These are phyloP conservation scores for Hyaloscypha finlandica DNA, from an alignment of 495 filamentous ascomycete genomes.

Conservation along the genomic window DNA sequence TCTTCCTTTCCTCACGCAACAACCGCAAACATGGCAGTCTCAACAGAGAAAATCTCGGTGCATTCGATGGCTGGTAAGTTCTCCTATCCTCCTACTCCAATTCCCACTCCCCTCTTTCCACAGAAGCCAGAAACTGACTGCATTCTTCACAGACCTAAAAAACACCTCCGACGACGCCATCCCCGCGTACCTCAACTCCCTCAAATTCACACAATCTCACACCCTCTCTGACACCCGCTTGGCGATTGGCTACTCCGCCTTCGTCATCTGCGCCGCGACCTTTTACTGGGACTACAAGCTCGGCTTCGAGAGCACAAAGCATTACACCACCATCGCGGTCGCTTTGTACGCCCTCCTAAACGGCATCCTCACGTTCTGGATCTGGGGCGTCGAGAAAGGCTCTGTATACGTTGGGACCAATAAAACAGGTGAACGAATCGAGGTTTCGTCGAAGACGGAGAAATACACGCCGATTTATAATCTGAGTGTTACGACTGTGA, in stretches of 20 bases:
- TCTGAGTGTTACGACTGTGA: conserved; percentile 58
- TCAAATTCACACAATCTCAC: conserved; percentile 82
- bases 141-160: conserved; percentile 72
- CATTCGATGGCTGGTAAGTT: conserved; percentile 65
- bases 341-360: conserved; percentile 80
- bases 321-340: conserved; percentile 74
- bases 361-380: conserved; percentile 78
- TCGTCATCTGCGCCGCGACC: conserved; percentile 73
- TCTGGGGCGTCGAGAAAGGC: conserved; percentile 80
- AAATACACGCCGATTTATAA: conserved; percentile 82
- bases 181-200: conserved; percentile 83
- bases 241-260: conserved; percentile 77
- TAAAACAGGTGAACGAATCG: conserved; percentile 50
- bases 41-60: conserved; percentile 61
- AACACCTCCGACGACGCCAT: conserved; percentile 95
- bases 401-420: conserved; percentile 72
- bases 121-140: neutral
- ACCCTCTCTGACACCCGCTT: conserved; percentile 79
- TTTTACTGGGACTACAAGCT: conserved; percentile 91
- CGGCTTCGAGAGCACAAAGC: conserved; percentile 82
- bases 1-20: conserved; percentile 10
- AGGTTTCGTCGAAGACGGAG: conserved; percentile 64
- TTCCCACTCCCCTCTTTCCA: neutral
- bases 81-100: neutral
- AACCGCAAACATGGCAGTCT: conserved; percentile 42